phyloP scores from a whole-genome alignment of 2,329 filamentous ascomycete species.

The Botryosphaeria agaves region DNA sequence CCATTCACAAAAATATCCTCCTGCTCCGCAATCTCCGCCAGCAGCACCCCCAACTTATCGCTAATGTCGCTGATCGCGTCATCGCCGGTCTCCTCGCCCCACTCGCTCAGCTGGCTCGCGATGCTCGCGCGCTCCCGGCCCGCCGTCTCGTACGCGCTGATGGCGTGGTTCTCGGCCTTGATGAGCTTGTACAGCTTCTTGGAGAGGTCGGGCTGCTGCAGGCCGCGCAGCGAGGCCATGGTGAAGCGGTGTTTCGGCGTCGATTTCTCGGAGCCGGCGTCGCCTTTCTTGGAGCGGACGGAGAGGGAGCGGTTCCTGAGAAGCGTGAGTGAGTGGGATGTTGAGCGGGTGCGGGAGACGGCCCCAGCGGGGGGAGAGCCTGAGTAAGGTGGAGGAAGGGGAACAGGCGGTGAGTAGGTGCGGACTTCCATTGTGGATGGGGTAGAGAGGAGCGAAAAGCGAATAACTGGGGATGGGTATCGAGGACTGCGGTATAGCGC shows the following conservation, averaged over 20 bases:
- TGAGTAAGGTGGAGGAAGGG: slow-evolving; percentile 11
- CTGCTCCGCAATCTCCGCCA: slow-evolving; percentile 86
- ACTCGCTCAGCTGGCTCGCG: slow-evolving; percentile 82
- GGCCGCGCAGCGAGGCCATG: slow-evolving; percentile 70
- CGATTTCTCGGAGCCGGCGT: slow-evolving; percentile 23
- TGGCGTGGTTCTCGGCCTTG: slow-evolving; percentile 84
- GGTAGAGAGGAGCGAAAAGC: slow-evolving; percentile 3
- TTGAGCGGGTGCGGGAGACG: slow-evolving; percentile 10
- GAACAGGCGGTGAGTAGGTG: slow-evolving; percentile 11
- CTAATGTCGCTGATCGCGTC: slow-evolving; percentile 77
- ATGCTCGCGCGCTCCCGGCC: slow-evolving; percentile 71
- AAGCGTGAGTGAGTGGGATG: slow-evolving; percentile 15
- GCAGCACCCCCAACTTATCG: slow-evolving; percentile 85
- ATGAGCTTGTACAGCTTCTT: slow-evolving; percentile 57
- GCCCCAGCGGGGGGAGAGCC: slow-evolving; percentile 8
- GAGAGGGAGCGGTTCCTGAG: slow-evolving; percentile 57
- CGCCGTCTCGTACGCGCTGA: slow-evolving; percentile 68
- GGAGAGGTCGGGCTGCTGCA: slow-evolving; percentile 72
- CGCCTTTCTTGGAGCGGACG: slow-evolving; percentile 46
- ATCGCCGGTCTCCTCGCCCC: slow-evolving; percentile 84
- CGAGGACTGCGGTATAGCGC: too few species aligned
- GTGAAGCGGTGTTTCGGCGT: slow-evolving; percentile 54
- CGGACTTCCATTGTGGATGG: slow-evolving; percentile 10
- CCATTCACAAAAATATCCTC: slow-evolving; percentile 78
- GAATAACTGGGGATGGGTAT: too few species aligned